These are phyloP conservation scores for Curvularia verruculosa DNA, from an alignment of 2,329 filamentous ascomycete species.

Conservation along the genomic window DNA sequence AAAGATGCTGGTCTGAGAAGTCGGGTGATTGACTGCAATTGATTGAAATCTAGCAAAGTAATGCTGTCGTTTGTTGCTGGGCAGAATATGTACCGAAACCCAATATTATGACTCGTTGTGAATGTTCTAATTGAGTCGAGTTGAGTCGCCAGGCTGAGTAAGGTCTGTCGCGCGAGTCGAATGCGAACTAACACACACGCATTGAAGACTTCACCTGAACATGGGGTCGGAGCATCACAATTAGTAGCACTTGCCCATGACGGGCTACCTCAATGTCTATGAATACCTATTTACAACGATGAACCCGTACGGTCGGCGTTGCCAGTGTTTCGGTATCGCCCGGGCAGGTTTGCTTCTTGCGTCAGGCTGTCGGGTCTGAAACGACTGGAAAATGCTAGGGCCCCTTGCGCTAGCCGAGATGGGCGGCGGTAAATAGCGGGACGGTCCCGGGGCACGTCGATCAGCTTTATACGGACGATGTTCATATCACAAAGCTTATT, in stretches of 20 bases:
- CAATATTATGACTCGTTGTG: background rate
- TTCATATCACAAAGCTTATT: conserved; percentile 9
- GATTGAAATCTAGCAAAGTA: background rate
- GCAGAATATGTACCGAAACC: background rate
- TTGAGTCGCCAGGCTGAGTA: background rate
- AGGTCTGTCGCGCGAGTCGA: background rate
- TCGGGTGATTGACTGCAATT: background rate
- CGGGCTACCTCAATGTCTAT: background rate
- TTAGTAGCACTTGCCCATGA: background rate
- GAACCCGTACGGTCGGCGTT: conserved; percentile 2
- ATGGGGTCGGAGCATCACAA: background rate
- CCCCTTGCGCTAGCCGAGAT: conserved; percentile 4
- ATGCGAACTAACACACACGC: background rate
- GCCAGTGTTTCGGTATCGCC: conserved; percentile 8
- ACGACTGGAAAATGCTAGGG: conserved; percentile 5
- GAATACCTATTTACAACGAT: conserved; percentile 1
- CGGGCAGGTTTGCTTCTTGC: conserved; percentile 7
- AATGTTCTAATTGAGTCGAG: background rate
- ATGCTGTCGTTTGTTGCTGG: background rate
- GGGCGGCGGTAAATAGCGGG: conserved; percentile 3
- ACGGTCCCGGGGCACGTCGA: conserved; percentile 9
- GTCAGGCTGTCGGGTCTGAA: conserved; percentile 10
- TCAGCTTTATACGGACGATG: conserved; percentile 8
- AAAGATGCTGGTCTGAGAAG: background rate
- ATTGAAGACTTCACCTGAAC: background rate